A percentile compares a stretch with the other conserved stretches of the same genome.
Conservation (phyloP, 2,329 filamentous ascomycete genomes). For the Ceratocystis cubensis region DNA sequence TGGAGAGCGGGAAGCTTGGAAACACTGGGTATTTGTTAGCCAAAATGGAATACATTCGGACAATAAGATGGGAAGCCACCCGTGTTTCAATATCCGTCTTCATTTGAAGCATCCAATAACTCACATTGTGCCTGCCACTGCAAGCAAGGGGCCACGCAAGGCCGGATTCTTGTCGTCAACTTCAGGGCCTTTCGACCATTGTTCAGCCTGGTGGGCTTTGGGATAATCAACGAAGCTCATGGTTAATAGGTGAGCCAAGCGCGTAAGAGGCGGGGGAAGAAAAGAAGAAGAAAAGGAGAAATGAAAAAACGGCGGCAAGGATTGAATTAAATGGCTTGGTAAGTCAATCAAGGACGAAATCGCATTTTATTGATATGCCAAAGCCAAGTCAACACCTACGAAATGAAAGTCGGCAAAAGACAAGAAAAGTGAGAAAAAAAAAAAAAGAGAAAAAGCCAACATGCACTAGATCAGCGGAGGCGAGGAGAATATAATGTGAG, state of each 20-base stretch:
- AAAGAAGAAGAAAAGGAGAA: not conserved
- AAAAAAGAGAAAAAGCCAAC: not conserved
- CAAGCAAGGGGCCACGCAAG: constrained; percentile 52
- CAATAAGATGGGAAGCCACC: not conserved
- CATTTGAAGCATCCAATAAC: constrained; percentile 23
- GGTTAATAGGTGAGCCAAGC: no score
- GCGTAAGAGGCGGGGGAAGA: constrained; percentile 8
- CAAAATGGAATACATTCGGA: no score
- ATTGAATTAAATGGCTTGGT: not conserved
- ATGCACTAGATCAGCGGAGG: not conserved
- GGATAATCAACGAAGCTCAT: constrained; percentile 35
- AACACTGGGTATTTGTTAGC: not conserved
- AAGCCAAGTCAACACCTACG: not conserved
- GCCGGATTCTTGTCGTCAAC: constrained; percentile 51
- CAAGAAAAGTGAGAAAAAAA: not conserved
- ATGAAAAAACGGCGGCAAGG: not conserved
- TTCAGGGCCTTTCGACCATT: constrained; percentile 28
- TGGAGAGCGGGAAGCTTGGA: not conserved
- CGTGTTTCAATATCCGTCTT: not conserved
- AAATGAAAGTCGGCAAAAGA: not conserved
- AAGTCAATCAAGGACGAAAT: not conserved
- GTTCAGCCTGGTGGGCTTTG: constrained; percentile 28
- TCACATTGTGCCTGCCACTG: constrained; percentile 50
- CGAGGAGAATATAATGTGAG: not conserved
- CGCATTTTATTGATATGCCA: not conserved